Base-by-base conservation (phyloP, 1,284 basidiomycete genomes). In the Marasmius tenuissimus region DNA sequence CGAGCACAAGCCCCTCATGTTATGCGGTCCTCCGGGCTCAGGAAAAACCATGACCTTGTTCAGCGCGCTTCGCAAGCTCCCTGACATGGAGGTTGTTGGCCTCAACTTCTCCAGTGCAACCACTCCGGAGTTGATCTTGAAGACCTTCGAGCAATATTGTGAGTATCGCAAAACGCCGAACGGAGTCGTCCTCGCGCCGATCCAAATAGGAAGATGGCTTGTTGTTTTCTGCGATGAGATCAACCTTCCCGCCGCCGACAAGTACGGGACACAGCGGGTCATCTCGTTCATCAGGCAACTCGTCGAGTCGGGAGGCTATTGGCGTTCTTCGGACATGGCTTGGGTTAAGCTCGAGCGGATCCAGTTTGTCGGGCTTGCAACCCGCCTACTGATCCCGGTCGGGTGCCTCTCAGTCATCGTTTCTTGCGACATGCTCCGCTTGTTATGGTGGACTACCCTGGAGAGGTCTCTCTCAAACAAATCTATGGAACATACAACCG, bases 21-120 rank as follows among this genome's bases (percentile, higher is more conserved):
- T 99, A 22, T 99, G 97, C 73, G 97, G 97, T 53, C 97, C 97
- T 70, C 97, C 97, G 7, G 97, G 97, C 71, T 98, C 97, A 27
- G 97, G 97, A 45, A 99, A 99, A 81, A 99, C 97, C 4, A 99
- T 99, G 97, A 99, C 98, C 0, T 81, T 99, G n/a, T 98, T 99
- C 80, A 97, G 95, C 67, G 97, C 98, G 4, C 85, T 99, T 38
- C 90, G 97, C 61, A 99, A 99, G 76, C 84, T 99, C 50, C 96
- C 96, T 3, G 96, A 99, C 75, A 96, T 99, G 89, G 97, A 99
- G 72, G 95, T 99, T 53, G 96, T 98, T 62, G 97, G 97, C 54
- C 88, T 99, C 68, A 99, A 99, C 78, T 99, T 99, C 76, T 99
- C 98, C 48, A 97, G 95, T 73, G 97, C 97, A 12, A 99, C 98